These are phyloP conservation scores for Orobanche coerulescens DNA, from an alignment of 257 asterid genomes.

Conservation along the genomic window DNA sequence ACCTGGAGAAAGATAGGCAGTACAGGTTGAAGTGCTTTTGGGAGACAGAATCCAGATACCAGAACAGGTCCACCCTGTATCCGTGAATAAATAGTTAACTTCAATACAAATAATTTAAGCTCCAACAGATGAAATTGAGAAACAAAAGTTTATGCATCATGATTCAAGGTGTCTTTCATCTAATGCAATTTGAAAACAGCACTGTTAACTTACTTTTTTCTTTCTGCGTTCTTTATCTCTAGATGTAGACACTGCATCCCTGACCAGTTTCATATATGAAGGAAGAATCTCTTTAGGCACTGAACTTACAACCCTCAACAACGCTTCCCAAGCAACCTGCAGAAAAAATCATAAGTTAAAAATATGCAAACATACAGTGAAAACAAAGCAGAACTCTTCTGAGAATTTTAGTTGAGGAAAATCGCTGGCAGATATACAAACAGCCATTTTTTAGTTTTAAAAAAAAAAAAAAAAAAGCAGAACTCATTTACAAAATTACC, in stretches of 20 bases:
- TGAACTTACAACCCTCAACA: slow-evolving; percentile 73
- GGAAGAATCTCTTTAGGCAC: slow-evolving; percentile 92
- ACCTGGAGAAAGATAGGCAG: slow-evolving; percentile 93
- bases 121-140: background rate
- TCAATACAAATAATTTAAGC: background rate
- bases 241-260: slow-evolving; percentile 97
- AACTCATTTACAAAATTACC: slow-evolving; percentile 34
- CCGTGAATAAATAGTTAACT: slow-evolving; percentile 15
- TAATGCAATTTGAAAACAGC: slow-evolving; percentile 14
- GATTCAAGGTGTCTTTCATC: background rate
- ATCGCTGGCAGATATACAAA: too few species aligned
- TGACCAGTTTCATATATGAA: slow-evolving; percentile 83
- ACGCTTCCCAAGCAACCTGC: slow-evolving; percentile 95
- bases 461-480: slow-evolving; percentile 13
- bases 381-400: slow-evolving; percentile 5
- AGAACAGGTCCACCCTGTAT: slow-evolving; percentile 87
- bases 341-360: slow-evolving; percentile 17
- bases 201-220: slow-evolving; percentile 43
- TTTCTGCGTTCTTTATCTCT: slow-evolving; percentile 93
- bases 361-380: slow-evolving; percentile 10
- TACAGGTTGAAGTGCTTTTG: slow-evolving; percentile 94
- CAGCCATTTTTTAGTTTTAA: too few species aligned
- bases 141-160: background rate
- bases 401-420: too few species aligned
- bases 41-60: slow-evolving; percentile 93